phyloP scores from a whole-genome alignment of 768 basidiomycete genomes.

The Chalciporus piperatus region DNA sequence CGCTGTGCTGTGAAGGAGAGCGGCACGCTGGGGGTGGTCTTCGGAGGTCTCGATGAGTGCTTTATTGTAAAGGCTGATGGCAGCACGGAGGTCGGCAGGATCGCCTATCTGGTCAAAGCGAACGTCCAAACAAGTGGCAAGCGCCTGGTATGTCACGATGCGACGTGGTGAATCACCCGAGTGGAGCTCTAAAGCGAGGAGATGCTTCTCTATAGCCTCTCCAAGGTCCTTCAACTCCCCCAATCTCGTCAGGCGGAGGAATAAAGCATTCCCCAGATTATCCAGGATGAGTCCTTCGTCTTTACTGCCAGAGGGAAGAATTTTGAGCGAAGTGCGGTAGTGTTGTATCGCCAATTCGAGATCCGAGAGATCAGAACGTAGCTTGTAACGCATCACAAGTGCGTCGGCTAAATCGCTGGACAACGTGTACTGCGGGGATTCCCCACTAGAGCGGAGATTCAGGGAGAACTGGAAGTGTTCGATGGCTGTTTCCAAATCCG shows the following conservation, averaged over 20 bases:
- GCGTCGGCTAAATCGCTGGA: constrained; percentile 29
- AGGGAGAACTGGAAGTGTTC: constrained; percentile 21
- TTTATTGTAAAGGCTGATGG: constrained; percentile 26
- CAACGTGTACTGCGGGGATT: constrained; percentile 10
- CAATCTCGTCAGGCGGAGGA: constrained; percentile 21
- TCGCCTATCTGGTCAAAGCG: constrained; percentile 24
- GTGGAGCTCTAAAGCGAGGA: constrained; percentile 20
- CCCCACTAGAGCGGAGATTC: constrained; percentile 12
- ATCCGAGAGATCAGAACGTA: constrained; percentile 18
- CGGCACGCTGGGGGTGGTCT: constrained; percentile 13
- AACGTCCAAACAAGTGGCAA: constrained; percentile 21
- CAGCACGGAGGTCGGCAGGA: constrained; percentile 22
- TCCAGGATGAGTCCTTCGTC: constrained; percentile 14
- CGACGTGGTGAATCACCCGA: constrained; percentile 12
- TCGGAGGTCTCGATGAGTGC: constrained; percentile 20
- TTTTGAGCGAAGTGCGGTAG: constrained; percentile 18
- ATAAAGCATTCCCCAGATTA: constrained; percentile 25
- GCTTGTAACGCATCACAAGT: constrained; percentile 27
- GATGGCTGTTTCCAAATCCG: constrained; percentile 30
- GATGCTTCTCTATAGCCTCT: constrained; percentile 26
- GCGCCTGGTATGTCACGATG: constrained; percentile 17
- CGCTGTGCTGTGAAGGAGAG: constrained; percentile 17
- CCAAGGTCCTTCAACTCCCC: constrained; percentile 19
- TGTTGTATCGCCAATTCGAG: constrained; percentile 28
- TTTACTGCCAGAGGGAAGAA: constrained; percentile 15